Evolutionary conservation across 2,329 filamentous ascomycete genomes (phyloP).

Genomic region (Aspergillus alliaceus): DNA sequence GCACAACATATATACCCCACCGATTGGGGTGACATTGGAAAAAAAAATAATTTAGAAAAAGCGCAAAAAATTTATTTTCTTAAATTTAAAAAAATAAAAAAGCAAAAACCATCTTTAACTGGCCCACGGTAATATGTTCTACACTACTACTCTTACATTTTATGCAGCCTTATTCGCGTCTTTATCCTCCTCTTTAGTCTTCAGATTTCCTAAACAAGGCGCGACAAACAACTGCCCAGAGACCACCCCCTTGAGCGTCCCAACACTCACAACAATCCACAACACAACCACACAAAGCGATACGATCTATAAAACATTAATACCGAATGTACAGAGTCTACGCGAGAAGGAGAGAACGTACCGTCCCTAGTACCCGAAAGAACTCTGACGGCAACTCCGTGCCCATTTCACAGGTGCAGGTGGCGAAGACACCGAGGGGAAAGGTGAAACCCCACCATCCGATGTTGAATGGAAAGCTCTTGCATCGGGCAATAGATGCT

Average conservation of each 20-base stretch:
- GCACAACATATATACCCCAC: not conserved
- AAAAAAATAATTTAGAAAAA: not conserved
- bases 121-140: not conserved
- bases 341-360: conserved; percentile 18
- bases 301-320: not conserved
- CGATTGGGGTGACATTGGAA: not conserved
- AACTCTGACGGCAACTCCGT: conserved; percentile 56
- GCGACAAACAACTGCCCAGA: conserved; percentile 55
- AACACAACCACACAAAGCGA: conserved; percentile 6
- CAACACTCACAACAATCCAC: conserved; percentile 47
- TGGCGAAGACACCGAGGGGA: conserved; percentile 58
- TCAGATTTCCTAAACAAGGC: conserved; percentile 51
- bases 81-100: not conserved
- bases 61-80: not conserved
- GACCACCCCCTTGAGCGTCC: conserved; percentile 51
- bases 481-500: conserved; percentile 33
- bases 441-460: conserved; percentile 65
- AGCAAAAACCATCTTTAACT: not conserved
- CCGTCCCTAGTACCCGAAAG: conserved; percentile 57
- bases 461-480: conserved; percentile 59
- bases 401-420: conserved; percentile 45
- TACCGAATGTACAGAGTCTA: too few relatives aligned
- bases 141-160: conserved; percentile 5
- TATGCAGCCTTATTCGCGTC: conserved; percentile 17
- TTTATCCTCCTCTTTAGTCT: conserved; percentile 14